Base-by-base conservation (phyloP, 805 yeast genomes). In the Tetrapisispora arboricola region DNA sequence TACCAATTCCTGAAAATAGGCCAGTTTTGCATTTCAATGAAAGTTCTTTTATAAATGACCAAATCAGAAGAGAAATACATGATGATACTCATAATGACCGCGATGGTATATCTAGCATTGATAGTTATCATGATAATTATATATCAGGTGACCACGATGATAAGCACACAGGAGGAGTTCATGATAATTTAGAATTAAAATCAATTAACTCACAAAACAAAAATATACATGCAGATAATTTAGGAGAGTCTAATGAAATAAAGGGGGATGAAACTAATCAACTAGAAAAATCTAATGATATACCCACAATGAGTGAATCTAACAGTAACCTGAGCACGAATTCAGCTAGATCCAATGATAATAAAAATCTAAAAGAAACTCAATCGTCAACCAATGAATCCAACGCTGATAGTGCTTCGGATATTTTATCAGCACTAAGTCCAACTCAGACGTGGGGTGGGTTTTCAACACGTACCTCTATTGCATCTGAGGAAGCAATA, bases 1-100 rank as follows among this genome's bases (percentile, higher is more conserved):
- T 28, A 13, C 39, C 39, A 22, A 36, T 36, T n/a, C 39, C 39
- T 16, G 39, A 36, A 29, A 29, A 36, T 15, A 22, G 22, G 8
- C 26, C 21, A 3, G 34, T 22, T 12, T 20, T 26, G 26, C 32
- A 29, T 21, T 36, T 36, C 17, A 27, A 36, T 17, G 38, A 35
- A 13, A 25, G n/a, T 8, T 11, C 28, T 15, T 20, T 24, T 6
- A 34, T 34, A 11, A 34, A 34, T 34, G 20, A 24, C 10, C 37
- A 34, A 25, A 24, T 34, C 10, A 34, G 13, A 16, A 34, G 37
- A 24, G 37, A 22, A 34, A 4, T 34, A 3, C 29, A 34, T 6
- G 15, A 15, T 17, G 37, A 25, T 34, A n/a, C 11, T n/a, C 20
- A 12, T 13, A 2, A 24, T 34, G 11, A 34, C 13, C 29, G 29